Base-by-base conservation (phyloP, 345 rosid species). In the Corchorus olitorius region DNA sequence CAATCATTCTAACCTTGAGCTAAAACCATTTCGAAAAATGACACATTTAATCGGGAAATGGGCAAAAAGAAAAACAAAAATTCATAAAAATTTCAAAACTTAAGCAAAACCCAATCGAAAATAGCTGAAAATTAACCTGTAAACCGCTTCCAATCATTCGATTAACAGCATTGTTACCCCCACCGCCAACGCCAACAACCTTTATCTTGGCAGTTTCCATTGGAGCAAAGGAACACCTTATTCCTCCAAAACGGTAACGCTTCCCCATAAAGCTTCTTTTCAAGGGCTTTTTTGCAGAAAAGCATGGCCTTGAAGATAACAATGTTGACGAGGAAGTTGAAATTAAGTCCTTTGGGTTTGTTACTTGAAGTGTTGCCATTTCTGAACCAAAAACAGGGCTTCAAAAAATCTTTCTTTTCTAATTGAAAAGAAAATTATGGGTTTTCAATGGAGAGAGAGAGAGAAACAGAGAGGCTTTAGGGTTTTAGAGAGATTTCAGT, bases 161-260 rank as follows among this genome's bases (percentile, higher is more conserved):
- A 83, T 96, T 93, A 72, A 96, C 92, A 76, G 99, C 98, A 89
- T 96, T 96, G 92, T 93, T 96, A 81, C 99, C 99, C 34, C 99
- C 98, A 9, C 99, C 99, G 49, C 98, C 99, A 43, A 93, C 96
- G 48, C 99, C 99, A 37, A 95, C 86, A 3, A 95, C 99, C 84
- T 93, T 95, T 61, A 95, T 95, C 86, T 84, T 95, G 45, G 99
- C 99, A 52, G 96, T 84, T 52, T 96, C 99, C 89, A 85, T 78
- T 2, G 92, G 87, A 20, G 85, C 76, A 77, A 85, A 96, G 7
- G 94, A 92, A 79, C 98, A 93, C 67, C 87, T 79, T 45, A 90
- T 77, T 19, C 76, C 70, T 77, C 70, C 78, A 43, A 75, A 80
- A 55, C 84, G 84, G 73, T 45, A 81, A 39, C 85, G 84, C 10